Base-by-base conservation (phyloP, 164 flowering plant genomes). In the Piper betle region DNA sequence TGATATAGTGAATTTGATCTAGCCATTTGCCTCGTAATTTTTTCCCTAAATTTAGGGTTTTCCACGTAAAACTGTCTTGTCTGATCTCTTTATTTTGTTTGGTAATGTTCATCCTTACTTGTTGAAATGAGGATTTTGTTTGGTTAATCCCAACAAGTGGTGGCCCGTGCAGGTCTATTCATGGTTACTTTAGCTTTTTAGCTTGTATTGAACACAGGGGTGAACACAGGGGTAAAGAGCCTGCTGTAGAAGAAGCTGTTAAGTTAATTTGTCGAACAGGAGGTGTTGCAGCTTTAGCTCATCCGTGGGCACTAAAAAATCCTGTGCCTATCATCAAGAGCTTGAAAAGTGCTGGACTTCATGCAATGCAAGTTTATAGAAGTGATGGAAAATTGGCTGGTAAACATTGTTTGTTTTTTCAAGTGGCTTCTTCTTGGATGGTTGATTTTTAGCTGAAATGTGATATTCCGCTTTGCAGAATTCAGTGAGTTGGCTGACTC, bases 281-380 rank as follows among this genome's bases (percentile, higher is more conserved):
- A 4, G 96, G 96, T 55, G 64, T 88, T 60, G 76, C 91, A 1
- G 89, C 84, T 39, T 69, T 88, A 64, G 96, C 96, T 68, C 94
- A 88, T 77, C 96, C 96, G 10, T 92, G 98, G 98, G 82, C 97
- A 43, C 76, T 89, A 72, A 92, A 83, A 70, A 78, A 87, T 72
- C 97, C 90, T 20, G 67, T 72, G 52, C 60, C 80, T 3, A 62
- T 92, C 53, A 72, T 85, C 63, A 82, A 77, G 70, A 78, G 79
- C 55, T 72, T 92, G 72, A 84, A 81, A 73, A 93, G 79, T 19
- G 91, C 86, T 10, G 98, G 98, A 8, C 86, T 92, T 64, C 94
- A 90, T 69, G 98, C 88, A 9, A 70, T 92, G 59, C 97, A 92
- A 73, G 93, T 83, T 65, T 90, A 86, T 60, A 78, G 96, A 74